Evolutionary conservation across 495 filamentous ascomycete genomes (phyloP).

Genomic region (Talaromyces stipitatus): DNA sequence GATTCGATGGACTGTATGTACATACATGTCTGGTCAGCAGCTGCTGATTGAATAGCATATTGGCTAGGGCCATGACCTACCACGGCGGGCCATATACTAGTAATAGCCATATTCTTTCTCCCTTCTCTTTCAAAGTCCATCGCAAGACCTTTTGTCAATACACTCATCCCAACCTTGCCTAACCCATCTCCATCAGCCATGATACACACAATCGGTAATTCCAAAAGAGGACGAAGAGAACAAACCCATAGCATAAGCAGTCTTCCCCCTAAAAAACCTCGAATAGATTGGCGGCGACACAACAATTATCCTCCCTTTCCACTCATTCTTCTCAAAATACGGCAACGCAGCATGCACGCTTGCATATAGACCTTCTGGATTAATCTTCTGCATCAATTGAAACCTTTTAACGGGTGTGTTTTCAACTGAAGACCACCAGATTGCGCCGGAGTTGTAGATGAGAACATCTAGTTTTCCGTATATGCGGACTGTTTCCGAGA

Average conservation of each 20-base stretch:
- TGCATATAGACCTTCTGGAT: slow-evolving; percentile 60
- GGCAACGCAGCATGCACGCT: slow-evolving; percentile 60
- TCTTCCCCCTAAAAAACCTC: slow-evolving; percentile 80
- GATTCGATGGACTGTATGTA: slow-evolving; percentile 56
- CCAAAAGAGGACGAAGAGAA: background rate
- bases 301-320: slow-evolving; percentile 63
- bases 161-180: slow-evolving; percentile 75
- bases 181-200: background rate
- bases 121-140: slow-evolving; percentile 74
- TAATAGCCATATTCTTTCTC: slow-evolving; percentile 62
- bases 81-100: slow-evolving; percentile 73
- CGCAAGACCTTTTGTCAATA: slow-evolving; percentile 70
- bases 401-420: slow-evolving; percentile 72
- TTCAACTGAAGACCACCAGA: slow-evolving; percentile 75
- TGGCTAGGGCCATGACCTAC: slow-evolving; percentile 29
- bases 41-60: background rate
- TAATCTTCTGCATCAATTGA: slow-evolving; percentile 75
- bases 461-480: slow-evolving; percentile 63
- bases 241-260: slow-evolving; percentile 72
- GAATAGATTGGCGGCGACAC: slow-evolving; percentile 82
- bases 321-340: slow-evolving; percentile 43
- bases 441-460: slow-evolving; percentile 79
- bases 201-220: too few relatives aligned
- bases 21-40: slow-evolving; percentile 3
- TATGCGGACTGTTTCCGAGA: slow-evolving; percentile 52